Conservation (phyloP, 202 grass and related monocot species). For the Saccharum hybrid region DNA sequence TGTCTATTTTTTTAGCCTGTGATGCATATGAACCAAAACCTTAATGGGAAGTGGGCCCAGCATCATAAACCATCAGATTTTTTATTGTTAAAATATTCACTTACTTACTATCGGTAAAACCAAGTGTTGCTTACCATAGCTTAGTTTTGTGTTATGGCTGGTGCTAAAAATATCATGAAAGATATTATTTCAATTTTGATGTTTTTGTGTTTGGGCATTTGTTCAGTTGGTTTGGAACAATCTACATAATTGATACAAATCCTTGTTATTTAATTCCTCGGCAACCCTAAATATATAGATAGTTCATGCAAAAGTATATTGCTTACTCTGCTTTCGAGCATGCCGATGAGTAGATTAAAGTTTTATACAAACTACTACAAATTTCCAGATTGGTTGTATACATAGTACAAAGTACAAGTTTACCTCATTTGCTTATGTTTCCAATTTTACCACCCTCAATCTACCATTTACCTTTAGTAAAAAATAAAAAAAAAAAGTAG, state of each 20-base stretch:
- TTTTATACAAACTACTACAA: too few relatives aligned
- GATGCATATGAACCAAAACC: constrained; percentile 15
- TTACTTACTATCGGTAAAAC: background rate
- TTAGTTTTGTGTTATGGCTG: background rate
- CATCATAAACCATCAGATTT: background rate
- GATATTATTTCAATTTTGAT: background rate
- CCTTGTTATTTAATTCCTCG: background rate
- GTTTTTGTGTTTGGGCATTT: background rate
- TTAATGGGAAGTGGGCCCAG: background rate
- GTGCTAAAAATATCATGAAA: constrained; percentile 18
- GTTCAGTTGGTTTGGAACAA: constrained; percentile 17
- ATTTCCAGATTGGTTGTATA: too few relatives aligned
- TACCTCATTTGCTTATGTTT: too few relatives aligned
- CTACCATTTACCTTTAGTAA: too few relatives aligned
- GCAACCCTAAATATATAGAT: too few relatives aligned
- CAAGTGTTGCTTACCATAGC: background rate
- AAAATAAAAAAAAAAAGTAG: too few relatives aligned
- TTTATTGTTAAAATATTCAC: background rate
- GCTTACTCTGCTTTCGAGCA: too few relatives aligned
- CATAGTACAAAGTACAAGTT: too few relatives aligned
- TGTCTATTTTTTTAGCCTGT: constrained; percentile 8
- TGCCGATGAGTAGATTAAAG: background rate
- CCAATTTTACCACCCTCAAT: too few relatives aligned
- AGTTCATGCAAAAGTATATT: too few relatives aligned
- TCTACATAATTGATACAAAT: background rate